These are phyloP conservation scores for Brassica juncea DNA, from an alignment of 345 rosid genomes.

Conservation along the genomic window DNA sequence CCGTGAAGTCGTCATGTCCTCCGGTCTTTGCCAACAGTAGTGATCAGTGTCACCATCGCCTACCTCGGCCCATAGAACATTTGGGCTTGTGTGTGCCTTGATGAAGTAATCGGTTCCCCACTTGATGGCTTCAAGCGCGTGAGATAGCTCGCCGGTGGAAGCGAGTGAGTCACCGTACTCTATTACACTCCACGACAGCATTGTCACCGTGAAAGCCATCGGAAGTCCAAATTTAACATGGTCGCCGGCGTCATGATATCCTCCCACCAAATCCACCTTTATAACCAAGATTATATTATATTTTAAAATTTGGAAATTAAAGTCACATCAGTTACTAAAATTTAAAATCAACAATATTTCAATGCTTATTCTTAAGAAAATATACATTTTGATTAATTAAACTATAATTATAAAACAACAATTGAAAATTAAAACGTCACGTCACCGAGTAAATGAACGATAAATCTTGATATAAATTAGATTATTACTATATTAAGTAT, in stretches of 20 bases:
- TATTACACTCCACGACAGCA: slow-evolving; percentile 86
- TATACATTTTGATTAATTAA: background rate
- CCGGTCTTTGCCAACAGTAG: slow-evolving; percentile 98
- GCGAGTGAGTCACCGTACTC: slow-evolving; percentile 68
- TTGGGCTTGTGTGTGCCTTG: slow-evolving; percentile 84
- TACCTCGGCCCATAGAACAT: slow-evolving; percentile 89
- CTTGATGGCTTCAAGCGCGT: slow-evolving; percentile 82
- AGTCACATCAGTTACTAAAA: background rate
- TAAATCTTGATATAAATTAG: background rate
- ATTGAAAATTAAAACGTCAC: background rate
- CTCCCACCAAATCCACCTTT: slow-evolving; percentile 96
- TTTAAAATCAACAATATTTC: background rate
- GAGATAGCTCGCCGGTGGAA: slow-evolving; percentile 65
- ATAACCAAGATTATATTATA: background rate
- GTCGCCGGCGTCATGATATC: slow-evolving; percentile 95
- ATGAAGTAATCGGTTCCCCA: slow-evolving; percentile 97
- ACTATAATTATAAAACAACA: background rate
- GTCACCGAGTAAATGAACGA: background rate
- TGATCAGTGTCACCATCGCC: slow-evolving; percentile 97
- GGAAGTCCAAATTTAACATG: slow-evolving; percentile 95
- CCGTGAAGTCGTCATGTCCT: slow-evolving; percentile 96
- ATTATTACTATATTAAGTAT: background rate
- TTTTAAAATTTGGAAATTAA: background rate
- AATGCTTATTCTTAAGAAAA: background rate
- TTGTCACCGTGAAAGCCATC: slow-evolving; percentile 94